These are phyloP conservation scores for Neostapfia colusana DNA, from an alignment of 176 grass and related monocot species.

Conservation along the genomic window DNA sequence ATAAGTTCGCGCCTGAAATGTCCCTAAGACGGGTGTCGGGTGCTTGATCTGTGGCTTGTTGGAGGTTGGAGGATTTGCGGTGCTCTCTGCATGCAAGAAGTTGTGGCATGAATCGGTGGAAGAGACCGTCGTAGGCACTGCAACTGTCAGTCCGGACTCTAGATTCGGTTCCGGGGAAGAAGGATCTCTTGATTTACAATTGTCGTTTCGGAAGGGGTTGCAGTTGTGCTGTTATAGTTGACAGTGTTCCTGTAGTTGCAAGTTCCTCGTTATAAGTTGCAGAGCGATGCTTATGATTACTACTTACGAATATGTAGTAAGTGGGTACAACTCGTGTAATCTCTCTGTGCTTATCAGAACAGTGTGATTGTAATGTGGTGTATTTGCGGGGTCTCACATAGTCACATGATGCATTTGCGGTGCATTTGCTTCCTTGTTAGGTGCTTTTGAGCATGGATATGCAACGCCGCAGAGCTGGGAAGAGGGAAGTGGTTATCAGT, in stretches of 20 bases:
- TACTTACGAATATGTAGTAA: too few species aligned
- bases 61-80: neutral
- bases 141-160: neutral
- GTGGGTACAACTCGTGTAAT: neutral
- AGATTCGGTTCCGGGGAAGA: too few species aligned
- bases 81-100: neutral
- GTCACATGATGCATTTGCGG: too few species aligned
- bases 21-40: neutral
- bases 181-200: too few species aligned
- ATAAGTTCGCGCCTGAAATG: neutral
- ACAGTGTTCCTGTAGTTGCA: neutral
- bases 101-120: neutral
- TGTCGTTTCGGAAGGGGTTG: too few species aligned
- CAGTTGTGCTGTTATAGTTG: neutral
- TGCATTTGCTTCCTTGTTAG: slow-evolving; percentile 12
- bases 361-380: neutral
- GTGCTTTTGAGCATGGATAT: slow-evolving; percentile 38
- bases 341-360: neutral
- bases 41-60: slow-evolving; percentile 21
- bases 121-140: neutral
- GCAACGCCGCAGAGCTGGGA: slow-evolving; percentile 30
- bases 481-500: slow-evolving; percentile 42
- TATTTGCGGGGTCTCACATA: neutral
- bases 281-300: too few species aligned
- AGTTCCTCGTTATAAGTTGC: neutral